Evolutionary conservation across 83 land plant genomes (phyloP).

Genomic region (Picea abies): DNA sequence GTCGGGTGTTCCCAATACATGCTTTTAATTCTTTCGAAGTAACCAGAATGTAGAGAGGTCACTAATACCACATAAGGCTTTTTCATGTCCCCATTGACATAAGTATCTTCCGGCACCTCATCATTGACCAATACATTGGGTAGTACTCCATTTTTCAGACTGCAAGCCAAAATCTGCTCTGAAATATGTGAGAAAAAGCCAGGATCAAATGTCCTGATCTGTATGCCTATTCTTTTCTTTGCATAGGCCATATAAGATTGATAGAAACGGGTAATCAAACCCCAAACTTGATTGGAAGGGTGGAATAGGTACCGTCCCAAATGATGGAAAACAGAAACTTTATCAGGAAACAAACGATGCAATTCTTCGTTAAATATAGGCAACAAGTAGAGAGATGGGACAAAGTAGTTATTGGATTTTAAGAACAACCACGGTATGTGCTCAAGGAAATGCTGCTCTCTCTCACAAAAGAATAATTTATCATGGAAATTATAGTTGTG

Average conservation of each 20-base stretch:
- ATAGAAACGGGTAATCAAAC: conserved; percentile 66
- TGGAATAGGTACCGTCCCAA: conserved; percentile 82
- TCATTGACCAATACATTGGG: conserved; percentile 37
- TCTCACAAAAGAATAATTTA: conserved; percentile 86
- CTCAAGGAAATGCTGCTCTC: conserved; percentile 59
- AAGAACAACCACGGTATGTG: conserved; percentile 78
- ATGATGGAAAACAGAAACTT: conserved; percentile 83
- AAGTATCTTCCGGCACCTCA: neutral
- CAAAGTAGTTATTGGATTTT: conserved; percentile 76
- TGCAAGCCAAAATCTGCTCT: conserved; percentile 62
- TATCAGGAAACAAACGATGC: conserved; percentile 67
- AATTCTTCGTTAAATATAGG: conserved; percentile 64
- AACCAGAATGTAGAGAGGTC: conserved; percentile 63
- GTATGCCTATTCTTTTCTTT: conserved; percentile 72
- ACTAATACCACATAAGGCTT: conserved; percentile 56
- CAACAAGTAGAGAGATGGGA: conserved; percentile 79
- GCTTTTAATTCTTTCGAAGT: conserved; percentile 55
- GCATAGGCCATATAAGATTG: conserved; percentile 68
- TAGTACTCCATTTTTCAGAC: conserved; percentile 46
- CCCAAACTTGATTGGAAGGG: conserved; percentile 89
- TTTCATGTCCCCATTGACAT: too few relatives aligned
- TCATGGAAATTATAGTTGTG: conserved; percentile 80
- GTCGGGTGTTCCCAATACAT: conserved; percentile 70
- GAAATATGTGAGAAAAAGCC: conserved; percentile 45
- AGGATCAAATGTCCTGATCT: conserved; percentile 70